phyloP scores from a whole-genome alignment of 1,284 basidiomycete species.

The Ustanciosporium gigantosporum region DNA sequence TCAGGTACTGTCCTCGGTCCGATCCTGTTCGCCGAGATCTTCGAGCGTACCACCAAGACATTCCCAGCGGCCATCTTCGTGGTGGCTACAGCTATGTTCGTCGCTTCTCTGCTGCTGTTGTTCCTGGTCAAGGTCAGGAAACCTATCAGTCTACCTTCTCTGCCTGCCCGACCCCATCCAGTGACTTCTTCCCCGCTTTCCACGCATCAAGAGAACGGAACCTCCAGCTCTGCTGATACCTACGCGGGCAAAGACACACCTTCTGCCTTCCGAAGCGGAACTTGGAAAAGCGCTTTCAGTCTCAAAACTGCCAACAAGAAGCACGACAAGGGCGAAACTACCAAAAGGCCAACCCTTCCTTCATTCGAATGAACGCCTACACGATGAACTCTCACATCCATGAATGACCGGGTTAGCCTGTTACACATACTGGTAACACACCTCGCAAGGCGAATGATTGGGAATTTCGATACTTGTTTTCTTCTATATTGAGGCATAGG shows the following conservation, averaged over 20 bases:
- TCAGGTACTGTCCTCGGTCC: slow-evolving; percentile 52
- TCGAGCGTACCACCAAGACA: slow-evolving; percentile 32
- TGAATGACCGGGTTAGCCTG: no score
- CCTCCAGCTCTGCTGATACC: no score
- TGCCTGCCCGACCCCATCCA: slow-evolving; percentile 39
- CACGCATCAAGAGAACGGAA: no score
- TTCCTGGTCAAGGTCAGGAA: slow-evolving; percentile 43
- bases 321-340: background rate
- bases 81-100: slow-evolving; percentile 27
- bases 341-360: background rate
- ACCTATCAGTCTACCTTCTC: slow-evolving; percentile 33
- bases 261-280: slow-evolving; percentile 11
- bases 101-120: slow-evolving; percentile 21
- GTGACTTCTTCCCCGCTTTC: background rate
- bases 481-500: no score
- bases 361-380: no score
- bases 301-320: slow-evolving; percentile 13
- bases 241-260: no score
- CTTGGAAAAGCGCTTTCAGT: slow-evolving; percentile 17
- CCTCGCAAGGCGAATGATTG: no score
- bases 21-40: slow-evolving; percentile 48
- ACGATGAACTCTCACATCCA: no score
- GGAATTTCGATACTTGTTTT: no score
- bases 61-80: slow-evolving; percentile 47
- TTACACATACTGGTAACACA: no score